Evolutionary conservation across 129 eudicot genomes (phyloP).

Genomic region (Silybum marianum): DNA sequence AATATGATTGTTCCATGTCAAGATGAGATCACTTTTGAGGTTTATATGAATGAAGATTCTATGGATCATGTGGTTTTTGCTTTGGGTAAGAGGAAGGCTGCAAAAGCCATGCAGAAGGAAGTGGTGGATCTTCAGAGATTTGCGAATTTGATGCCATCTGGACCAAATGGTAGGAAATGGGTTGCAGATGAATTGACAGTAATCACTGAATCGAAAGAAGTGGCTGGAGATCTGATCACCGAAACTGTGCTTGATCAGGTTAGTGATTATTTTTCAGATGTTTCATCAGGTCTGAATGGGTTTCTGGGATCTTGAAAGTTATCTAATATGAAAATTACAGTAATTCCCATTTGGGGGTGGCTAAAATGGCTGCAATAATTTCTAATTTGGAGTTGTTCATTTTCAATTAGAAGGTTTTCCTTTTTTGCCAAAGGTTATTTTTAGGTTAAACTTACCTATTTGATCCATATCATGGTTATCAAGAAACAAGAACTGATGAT

Average conservation of each 20-base stretch:
- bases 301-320: not conserved
- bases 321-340: not conserved
- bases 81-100: constrained; percentile 79
- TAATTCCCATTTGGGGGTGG: constrained; percentile 1
- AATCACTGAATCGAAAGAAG: constrained; percentile 85
- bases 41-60: constrained; percentile 90
- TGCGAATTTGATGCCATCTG: constrained; percentile 51
- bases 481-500: not conserved
- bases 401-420: not conserved
- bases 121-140: constrained; percentile 79
- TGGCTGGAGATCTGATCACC: constrained; percentile 83
- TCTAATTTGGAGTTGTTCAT: not conserved
- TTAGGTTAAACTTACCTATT: no score
- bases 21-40: constrained; percentile 93
- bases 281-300: not conserved
- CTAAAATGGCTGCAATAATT: not conserved
- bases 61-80: constrained; percentile 98
- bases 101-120: constrained; percentile 81
- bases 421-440: no score
- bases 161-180: constrained; percentile 80
- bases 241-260: constrained; percentile 97
- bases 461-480: not conserved
- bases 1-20: constrained; percentile 69
- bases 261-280: not conserved
- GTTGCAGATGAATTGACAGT: constrained; percentile 74